phyloP scores from a whole-genome alignment of 345 rosid genomes.

The Anastatica hierochuntica region DNA sequence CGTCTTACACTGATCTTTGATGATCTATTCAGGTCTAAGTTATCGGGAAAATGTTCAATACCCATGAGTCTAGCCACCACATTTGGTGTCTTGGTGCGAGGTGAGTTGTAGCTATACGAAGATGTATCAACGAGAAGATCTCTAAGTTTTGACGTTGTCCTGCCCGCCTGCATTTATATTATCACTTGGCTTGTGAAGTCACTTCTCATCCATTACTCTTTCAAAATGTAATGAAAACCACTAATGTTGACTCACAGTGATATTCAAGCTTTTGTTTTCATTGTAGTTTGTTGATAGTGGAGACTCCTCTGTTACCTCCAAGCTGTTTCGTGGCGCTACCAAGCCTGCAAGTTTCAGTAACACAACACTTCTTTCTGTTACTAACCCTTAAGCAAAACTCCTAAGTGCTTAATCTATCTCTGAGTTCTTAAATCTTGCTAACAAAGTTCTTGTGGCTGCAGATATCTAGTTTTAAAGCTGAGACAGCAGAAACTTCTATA shows the following conservation, averaged over 20 bases:
- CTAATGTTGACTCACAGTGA: no score
- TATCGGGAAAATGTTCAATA: conserved; percentile 70
- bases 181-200: no score
- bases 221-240: no score
- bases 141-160: conserved; percentile 17
- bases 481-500: no score
- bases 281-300: conserved; percentile 25
- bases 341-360: no score
- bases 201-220: no score
- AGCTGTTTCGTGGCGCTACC: no score
- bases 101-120: conserved; percentile 53
- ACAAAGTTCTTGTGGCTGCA: conserved; percentile 12
- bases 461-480: no score
- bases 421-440: no score
- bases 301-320: conserved; percentile 45
- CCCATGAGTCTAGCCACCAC: conserved; percentile 93
- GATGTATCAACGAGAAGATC: conserved; percentile 24
- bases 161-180: conserved; percentile 47
- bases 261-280: conserved; percentile 34
- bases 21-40: conserved; percentile 16
- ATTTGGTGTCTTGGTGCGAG: conserved; percentile 68
- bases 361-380: no score
- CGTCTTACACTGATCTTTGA: conserved; percentile 18
- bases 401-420: no score
- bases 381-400: no score